Evolutionary conservation across 805 yeast genomes (phyloP), one percentile per base, ranked within the genome.

Genomic region (Metschnikowia chrysomelidarum): DNA sequence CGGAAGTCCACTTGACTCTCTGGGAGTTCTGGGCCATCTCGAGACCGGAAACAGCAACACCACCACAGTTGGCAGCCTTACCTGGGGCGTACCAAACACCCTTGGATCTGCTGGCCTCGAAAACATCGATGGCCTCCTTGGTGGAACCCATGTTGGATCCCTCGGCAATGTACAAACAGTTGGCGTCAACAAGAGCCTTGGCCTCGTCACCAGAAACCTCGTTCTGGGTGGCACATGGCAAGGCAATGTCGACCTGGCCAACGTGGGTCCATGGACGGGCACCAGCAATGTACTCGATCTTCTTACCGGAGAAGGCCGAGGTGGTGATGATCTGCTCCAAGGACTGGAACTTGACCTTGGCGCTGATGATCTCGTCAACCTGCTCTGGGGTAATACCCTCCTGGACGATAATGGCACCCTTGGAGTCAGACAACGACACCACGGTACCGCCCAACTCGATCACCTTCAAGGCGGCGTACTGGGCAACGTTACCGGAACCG

Each of bases 61-160:
- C 98, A 73, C 98, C 98, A 73, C 94, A 84, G 81, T 91, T 91
- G 59, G 97, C 91, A 54, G 97, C 97, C 80, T 91, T 91, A 71
- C 97, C 98, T 63, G 97, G 97, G 57, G 95, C 98, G 72, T 89
- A 91, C 98, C 98, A 91, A 69, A 88, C 86, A 33, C 69, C 59
- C 51, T 65, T 59, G 48, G 66, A 24, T 74, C 91, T 80, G 65
- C 75, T 78, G 56, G 83, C 86, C 78, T 91, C 98, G 56, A 89
- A 91, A 45, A 86, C 88, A 51, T 82, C 87, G 53, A 91, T 87
- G 53, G 98, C 98, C 66, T 91, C 98, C 70, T 85, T 83, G 54
- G 97, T 89, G 53, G 95, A 91, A 62, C 98, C 98, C 98, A 91
- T 91, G 76, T 91, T 91, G 60, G 98, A 91, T 64, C 98, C 98